A percentile compares a stretch with the other conserved stretches of the same genome.
These are phyloP conservation scores for Carpinus viminea DNA, from an alignment of 306 rosid species.

Conservation along the genomic window DNA sequence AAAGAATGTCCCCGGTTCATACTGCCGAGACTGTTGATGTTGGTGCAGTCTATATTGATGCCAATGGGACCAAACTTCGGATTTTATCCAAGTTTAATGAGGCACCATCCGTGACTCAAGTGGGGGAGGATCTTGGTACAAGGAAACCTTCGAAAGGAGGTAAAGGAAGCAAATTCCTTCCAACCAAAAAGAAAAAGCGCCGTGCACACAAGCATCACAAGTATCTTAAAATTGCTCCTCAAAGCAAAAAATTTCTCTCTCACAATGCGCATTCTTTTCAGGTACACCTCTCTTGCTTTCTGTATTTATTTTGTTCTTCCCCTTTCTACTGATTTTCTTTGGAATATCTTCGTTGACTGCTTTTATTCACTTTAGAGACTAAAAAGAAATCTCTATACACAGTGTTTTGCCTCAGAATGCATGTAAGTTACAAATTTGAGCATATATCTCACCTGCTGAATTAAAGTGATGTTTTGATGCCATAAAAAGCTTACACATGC, in stretches of 20 bases:
- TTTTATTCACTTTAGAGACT: conserved; percentile 5
- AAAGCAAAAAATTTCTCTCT: conserved; percentile 32
- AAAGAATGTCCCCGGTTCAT: conserved; percentile 24
- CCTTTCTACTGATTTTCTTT: not conserved
- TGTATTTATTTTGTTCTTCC: not conserved
- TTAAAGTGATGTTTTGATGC: not conserved
- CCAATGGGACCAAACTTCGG: conserved; percentile 55
- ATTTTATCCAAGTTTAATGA: conserved; percentile 50
- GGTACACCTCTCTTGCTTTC: conserved; percentile 38
- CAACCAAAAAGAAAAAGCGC: conserved; percentile 45
- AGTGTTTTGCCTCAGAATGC: not conserved
- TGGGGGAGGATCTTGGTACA: conserved; percentile 37
- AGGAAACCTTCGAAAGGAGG: conserved; percentile 38
- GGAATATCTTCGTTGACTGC: conserved; percentile 4
- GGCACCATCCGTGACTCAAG: conserved; percentile 28
- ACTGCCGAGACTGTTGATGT: conserved; percentile 38
- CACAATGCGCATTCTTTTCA: conserved; percentile 38
- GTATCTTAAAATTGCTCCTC: conserved; percentile 39
- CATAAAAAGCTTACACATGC: not conserved
- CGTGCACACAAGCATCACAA: conserved; percentile 37
- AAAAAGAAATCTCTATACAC: conserved; percentile 10
- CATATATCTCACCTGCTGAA: conserved; percentile 6
- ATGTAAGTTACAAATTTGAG: not conserved
- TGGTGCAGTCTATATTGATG: conserved; percentile 54
- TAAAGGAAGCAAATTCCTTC: conserved; percentile 40